Evolutionary conservation across 1,139 yeast species (phyloP), one percentile per base, ranked within the genome.

Genomic region (Sugiyamaella xylanicola): DNA sequence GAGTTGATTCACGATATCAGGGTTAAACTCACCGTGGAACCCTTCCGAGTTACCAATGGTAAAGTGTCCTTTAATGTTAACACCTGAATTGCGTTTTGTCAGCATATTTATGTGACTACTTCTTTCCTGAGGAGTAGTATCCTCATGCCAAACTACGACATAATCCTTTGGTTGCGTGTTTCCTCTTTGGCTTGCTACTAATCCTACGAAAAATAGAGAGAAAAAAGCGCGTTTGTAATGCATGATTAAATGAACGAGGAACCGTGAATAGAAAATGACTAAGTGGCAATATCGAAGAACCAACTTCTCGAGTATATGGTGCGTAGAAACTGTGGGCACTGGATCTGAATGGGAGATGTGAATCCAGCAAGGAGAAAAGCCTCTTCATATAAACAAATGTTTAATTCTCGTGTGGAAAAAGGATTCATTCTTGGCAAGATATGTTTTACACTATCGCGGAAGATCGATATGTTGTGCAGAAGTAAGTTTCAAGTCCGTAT

Each of bases 1-100:
- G 59, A 81, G 74, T 61, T 70, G 61, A 5, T 76, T 75, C 53
- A 80, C 68, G 17, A 62, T 64, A 11, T 56, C 44, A 9, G 51
- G 41, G 35, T 61, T 59, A 53, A 68, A 66, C 3, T 55, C 39
- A 1, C 70, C 70, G 41, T 64, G 68, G 53, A 65, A 66, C 1
- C 71, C 71, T 20, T 60, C 54, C 3, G 44, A 42, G 0, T 55
- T 76, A 58, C 79, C 82, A 57, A 86, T 75, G 61, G 77, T 68
- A 72, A 86, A 87, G 22, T 79, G 70, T 64, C 83, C 86, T 47
- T 79, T 70, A 61, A 87, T 77, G 63, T 43, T 54, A 11, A 48
- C 41, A 16, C 36, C 35, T 21, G 37, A 36, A 13, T 39, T 35
- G 13, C 50, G 50, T 16, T 53, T 46, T 5, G 21, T 15, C 15